phyloP scores from a whole-genome alignment of 2,329 filamentous ascomycete genomes.

The Didymella segeticola region DNA sequence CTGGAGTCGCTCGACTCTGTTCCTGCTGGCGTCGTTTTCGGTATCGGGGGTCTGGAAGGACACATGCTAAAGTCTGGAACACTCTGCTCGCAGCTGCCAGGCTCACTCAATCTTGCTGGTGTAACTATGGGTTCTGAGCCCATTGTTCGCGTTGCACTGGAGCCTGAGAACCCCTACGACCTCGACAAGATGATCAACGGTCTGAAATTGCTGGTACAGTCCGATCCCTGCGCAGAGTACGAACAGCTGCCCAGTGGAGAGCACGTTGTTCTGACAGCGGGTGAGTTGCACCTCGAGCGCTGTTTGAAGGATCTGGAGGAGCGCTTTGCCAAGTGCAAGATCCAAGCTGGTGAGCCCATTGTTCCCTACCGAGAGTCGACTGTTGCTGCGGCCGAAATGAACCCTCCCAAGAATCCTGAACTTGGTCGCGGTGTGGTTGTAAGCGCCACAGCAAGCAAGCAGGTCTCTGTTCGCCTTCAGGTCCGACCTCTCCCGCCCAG shows the following conservation, averaged over 20 bases:
- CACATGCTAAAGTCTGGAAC: slow-evolving; percentile 96
- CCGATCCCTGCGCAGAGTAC: slow-evolving; percentile 94
- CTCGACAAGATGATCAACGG: slow-evolving; percentile 94
- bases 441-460: slow-evolving; percentile 80
- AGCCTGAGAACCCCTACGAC: slow-evolving; percentile 88
- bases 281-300: slow-evolving; percentile 90
- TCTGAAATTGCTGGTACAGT: slow-evolving; percentile 85
- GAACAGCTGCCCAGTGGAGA: slow-evolving; percentile 92
- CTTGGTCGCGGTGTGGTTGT: slow-evolving; percentile 83
- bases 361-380: slow-evolving; percentile 96
- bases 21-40: slow-evolving; percentile 93
- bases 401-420: slow-evolving; percentile 82
- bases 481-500: slow-evolving; percentile 78
- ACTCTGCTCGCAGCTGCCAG: slow-evolving; percentile 84
- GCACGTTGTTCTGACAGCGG: slow-evolving; percentile 92
- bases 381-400: slow-evolving; percentile 88
- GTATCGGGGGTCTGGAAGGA: slow-evolving; percentile 89
- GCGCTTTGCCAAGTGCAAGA: slow-evolving; percentile 90
- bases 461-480: slow-evolving; percentile 76
- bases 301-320: slow-evolving; percentile 93
- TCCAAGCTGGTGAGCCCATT: slow-evolving; percentile 91
- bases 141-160: slow-evolving; percentile 94
- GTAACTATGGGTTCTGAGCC: slow-evolving; percentile 81
- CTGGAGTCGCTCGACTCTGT: slow-evolving; percentile 83
- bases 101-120: slow-evolving; percentile 88